phyloP scores from a whole-genome alignment of 305 asterid genomes.

The Rubia tinctorum region DNA sequence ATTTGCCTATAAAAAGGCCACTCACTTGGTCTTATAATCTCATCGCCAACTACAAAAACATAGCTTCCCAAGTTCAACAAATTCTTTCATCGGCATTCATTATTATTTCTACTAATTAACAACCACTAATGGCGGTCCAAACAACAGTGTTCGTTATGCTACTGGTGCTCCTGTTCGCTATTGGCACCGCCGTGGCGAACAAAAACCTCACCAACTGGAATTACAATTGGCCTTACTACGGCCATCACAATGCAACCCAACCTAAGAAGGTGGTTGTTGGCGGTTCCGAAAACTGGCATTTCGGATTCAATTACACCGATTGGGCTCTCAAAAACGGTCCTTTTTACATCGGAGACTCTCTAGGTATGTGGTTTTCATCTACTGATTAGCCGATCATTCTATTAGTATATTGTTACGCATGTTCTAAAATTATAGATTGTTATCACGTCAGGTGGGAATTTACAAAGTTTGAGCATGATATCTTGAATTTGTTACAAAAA shows the following conservation, averaged over 20 bases:
- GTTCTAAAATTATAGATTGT: no score
- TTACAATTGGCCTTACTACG: slow-evolving; percentile 11
- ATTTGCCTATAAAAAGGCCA: slow-evolving; percentile 18
- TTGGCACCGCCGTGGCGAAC: slow-evolving; percentile 10
- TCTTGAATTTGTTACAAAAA: no score
- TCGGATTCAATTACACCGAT: slow-evolving; percentile 57
- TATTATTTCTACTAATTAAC: not conserved
- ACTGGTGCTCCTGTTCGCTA: not conserved
- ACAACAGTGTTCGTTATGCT: not conserved
- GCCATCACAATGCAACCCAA: not conserved
- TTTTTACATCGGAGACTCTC: slow-evolving; percentile 52
- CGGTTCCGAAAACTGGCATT: slow-evolving; percentile 57
- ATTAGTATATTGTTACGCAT: not conserved
- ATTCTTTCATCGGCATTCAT: not conserved
- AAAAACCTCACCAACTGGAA: slow-evolving; percentile 19
- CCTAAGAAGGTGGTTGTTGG: slow-evolving; percentile 47
- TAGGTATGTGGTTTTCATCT: slow-evolving; percentile 29
- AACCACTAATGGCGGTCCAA: not conserved
- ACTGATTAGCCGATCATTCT: not conserved
- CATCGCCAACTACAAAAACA: not conserved
- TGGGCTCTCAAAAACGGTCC: slow-evolving; percentile 60
- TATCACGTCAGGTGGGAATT: no score
- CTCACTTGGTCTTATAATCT: not conserved
- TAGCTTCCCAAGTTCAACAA: not conserved
- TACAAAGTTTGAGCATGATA: no score